Evolutionary conservation across 2,329 filamentous ascomycete genomes (phyloP), one percentile per base, ranked within the genome.

Genomic region (Cytospora paraplurivora): DNA sequence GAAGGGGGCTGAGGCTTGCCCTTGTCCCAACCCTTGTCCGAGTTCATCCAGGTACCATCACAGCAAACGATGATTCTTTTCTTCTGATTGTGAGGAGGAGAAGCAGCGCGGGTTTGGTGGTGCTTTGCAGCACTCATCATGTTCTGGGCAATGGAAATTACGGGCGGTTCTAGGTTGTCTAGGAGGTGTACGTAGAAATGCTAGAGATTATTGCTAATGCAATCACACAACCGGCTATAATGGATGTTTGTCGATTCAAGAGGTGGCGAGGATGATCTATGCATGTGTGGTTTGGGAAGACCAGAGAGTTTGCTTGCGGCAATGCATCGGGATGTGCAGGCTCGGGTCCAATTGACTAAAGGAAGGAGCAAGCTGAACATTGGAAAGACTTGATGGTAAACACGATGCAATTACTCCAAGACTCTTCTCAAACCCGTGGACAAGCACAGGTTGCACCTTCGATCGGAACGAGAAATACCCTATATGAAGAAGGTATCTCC

Each of bases 11-110:
- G 80, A 41, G 82, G 72, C 17, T 71, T 76, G n/a, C 77, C 75
- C 69, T 80, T 78, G 47, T 75, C 72, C 68, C 78, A 81, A 53
- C 80, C 80, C 56, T 78, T 79, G 70, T 83, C 81, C 47, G 76
- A 77, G 67, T 83, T 80, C 76, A 82, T 80, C 81, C 81, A 84
- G 4, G 81, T 84, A 19, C 82, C 81, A 69, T 84, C 81, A 68
- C 82, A 84, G 66, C 81, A 83, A 27, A 82, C 72, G 27, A 84
- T 78, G 62, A 83, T 74, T 21, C 81, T 78, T 72, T 84, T 84
- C 66, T 69, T 74, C 59, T 64, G 56, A 7, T 47, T 52, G 4
- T n/a, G 51, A 7, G 51, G 4, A 35, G 38, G 13, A 27, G n/a
- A 37, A 12, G 27, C n/a, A 35, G 58, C n/a, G 5, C n/a, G 11